A percentile compares a stretch with the other conserved stretches of the same genome.
Evolutionary conservation across 1,284 basidiomycete genomes (phyloP).

Genomic region (Ganoderma lingzhi): DNA sequence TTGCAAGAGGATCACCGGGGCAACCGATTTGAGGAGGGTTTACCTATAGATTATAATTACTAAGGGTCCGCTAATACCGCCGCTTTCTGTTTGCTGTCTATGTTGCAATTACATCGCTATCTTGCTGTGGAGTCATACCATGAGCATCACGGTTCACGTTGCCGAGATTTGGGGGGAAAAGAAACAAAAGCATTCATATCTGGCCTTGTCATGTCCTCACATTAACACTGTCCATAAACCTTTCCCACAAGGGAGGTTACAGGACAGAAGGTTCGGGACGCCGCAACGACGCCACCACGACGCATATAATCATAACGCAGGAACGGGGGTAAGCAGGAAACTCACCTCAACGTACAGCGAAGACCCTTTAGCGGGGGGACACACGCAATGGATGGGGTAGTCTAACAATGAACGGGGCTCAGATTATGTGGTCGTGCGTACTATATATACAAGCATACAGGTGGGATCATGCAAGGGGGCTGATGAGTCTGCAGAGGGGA

Average conservation of each 20-base stretch:
- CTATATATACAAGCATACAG: slow-evolving; percentile 36
- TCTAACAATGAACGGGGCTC: slow-evolving; percentile 30
- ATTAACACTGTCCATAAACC: slow-evolving; percentile 55
- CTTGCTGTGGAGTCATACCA: slow-evolving; percentile 5
- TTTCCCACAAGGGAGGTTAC: slow-evolving; percentile 52
- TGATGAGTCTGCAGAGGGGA: slow-evolving; percentile 75
- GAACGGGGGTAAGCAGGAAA: slow-evolving; percentile 37
- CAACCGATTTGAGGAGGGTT: slow-evolving; percentile 73
- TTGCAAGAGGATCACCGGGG: slow-evolving; percentile 82
- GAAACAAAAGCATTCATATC: slow-evolving; percentile 64
- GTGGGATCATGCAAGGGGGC: slow-evolving; percentile 78
- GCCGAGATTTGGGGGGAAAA: background rate
- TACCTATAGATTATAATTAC: slow-evolving; percentile 53
- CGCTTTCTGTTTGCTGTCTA: slow-evolving; percentile 16
- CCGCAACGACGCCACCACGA: slow-evolving; percentile 64
- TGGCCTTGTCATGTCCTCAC: slow-evolving; percentile 79
- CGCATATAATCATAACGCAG: slow-evolving; percentile 65
- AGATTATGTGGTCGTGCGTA: slow-evolving; percentile 32
- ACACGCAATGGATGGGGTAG: background rate
- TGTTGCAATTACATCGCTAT: slow-evolving; percentile 19
- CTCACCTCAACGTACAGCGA: slow-evolving; percentile 12
- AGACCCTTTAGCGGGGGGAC: background rate
- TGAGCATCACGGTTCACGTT: slow-evolving; percentile 6
- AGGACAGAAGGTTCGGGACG: slow-evolving; percentile 39
- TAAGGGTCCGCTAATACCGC: slow-evolving; percentile 8